These are phyloP conservation scores for Plasmodium ovale DNA, from an alignment of 169 alveolate species.

Conservation along the genomic window DNA sequence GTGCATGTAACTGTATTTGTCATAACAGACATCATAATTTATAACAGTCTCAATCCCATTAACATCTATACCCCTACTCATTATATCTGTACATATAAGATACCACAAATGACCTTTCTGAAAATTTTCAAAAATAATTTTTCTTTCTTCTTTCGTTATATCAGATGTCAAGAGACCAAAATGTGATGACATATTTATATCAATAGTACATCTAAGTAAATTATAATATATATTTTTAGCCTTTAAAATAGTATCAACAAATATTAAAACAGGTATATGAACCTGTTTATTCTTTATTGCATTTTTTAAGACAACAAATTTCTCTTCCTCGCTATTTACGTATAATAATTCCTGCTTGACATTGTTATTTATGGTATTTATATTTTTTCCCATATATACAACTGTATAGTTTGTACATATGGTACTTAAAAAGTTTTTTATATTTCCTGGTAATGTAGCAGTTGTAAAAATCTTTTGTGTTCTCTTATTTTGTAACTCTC, in stretches of 20 bases:
- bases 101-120: conserved; percentile 54
- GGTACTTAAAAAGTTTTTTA: conserved; percentile 38
- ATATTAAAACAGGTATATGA: conserved; percentile 62
- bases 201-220: not conserved
- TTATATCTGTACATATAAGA: conserved; percentile 53
- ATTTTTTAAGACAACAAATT: conserved; percentile 41
- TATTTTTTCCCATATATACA: conserved; percentile 63
- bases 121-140: conserved; percentile 16
- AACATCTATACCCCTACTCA: conserved; percentile 97
- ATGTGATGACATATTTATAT: not conserved
- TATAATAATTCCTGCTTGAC: conserved; percentile 66
- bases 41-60: conserved; percentile 95
- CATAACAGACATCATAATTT: conserved; percentile 97
- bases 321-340: conserved; percentile 69
- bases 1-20: conserved; percentile 95
- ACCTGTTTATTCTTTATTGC: conserved; percentile 39
- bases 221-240: conserved; percentile 23
- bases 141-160: conserved; percentile 60
- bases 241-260: conserved; percentile 41
- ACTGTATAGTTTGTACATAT: conserved; percentile 33
- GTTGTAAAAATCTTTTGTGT: conserved; percentile 74
- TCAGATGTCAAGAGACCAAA: conserved; percentile 38
- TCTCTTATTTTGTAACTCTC: conserved; percentile 34
- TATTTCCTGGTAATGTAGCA: conserved; percentile 66
- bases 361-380: conserved; percentile 58